Evolutionary conservation across 2,329 filamentous ascomycete genomes (phyloP).

Genomic region (Colletotrichum limetticola): DNA sequence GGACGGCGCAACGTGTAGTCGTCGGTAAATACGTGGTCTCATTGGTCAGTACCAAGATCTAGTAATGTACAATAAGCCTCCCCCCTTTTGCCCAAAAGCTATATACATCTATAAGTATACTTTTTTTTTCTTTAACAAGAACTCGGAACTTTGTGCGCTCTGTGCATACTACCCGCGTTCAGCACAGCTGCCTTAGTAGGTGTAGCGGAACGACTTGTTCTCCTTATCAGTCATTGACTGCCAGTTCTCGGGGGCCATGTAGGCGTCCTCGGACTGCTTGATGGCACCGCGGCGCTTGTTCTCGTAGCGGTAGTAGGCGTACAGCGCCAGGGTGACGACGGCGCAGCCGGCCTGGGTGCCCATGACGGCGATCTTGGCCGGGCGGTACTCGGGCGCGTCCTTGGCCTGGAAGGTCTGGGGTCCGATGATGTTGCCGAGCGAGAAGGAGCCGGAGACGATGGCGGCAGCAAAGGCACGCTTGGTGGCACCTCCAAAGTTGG

Average conservation of each 20-base stretch:
- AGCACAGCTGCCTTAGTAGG: slow-evolving; percentile 44
- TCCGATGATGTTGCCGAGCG: slow-evolving; percentile 66
- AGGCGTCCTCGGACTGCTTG: slow-evolving; percentile 51
- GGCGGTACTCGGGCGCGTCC: slow-evolving; percentile 63
- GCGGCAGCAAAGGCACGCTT: slow-evolving; percentile 63
- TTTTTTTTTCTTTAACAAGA: background rate
- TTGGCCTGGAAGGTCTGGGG: slow-evolving; percentile 65
- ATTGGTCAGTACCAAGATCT: slow-evolving; percentile 2
- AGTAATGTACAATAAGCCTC: slow-evolving; percentile 1
- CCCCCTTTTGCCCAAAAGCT: background rate
- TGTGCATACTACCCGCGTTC: background rate
- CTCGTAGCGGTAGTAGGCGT: slow-evolving; percentile 62
- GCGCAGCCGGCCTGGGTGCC: slow-evolving; percentile 58
- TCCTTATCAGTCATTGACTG: slow-evolving; percentile 65
- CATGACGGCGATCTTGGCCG: slow-evolving; percentile 66
- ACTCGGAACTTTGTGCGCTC: background rate
- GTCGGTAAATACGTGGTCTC: background rate
- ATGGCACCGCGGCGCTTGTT: slow-evolving; percentile 50
- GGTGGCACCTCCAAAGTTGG: slow-evolving; percentile 62
- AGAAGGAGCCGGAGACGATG: slow-evolving; percentile 61
- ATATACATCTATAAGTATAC: background rate
- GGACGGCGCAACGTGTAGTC: background rate
- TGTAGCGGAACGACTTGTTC: slow-evolving; percentile 67
- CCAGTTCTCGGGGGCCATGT: slow-evolving; percentile 56
- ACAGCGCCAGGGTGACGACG: slow-evolving; percentile 53